Evolutionary conservation across 2,329 filamentous ascomycete genomes (phyloP).

Genomic region (Penicillium sp.): DNA sequence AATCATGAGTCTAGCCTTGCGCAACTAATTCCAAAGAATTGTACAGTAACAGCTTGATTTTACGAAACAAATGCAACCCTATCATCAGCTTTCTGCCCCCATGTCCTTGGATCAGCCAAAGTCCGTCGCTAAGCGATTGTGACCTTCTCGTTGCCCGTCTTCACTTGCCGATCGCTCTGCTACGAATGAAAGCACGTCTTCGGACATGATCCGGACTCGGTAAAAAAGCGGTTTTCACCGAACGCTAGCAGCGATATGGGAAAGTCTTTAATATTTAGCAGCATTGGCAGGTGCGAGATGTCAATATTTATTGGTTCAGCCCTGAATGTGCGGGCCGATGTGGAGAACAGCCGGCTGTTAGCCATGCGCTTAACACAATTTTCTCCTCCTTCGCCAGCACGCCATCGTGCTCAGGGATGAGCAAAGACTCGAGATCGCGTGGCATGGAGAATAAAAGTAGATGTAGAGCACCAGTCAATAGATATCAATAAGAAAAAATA

Average conservation of each 20-base stretch:
- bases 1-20: too few species aligned
- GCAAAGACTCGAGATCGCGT: background rate
- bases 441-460: background rate
- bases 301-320: background rate
- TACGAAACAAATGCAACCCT: too few species aligned
- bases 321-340: constrained; percentile 1
- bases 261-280: constrained; percentile 4
- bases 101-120: background rate
- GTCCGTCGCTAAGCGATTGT: background rate
- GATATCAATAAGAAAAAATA: background rate
- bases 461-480: background rate
- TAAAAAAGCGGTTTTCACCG: constrained; percentile 1
- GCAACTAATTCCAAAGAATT: too few species aligned
- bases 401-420: constrained; percentile 13
- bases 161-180: background rate
- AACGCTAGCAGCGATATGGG: constrained; percentile 1
- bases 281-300: background rate
- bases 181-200: background rate
- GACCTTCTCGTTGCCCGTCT: background rate
- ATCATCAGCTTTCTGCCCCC: too few species aligned
- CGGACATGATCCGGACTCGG: background rate
- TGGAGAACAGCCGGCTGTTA: background rate
- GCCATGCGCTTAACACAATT: constrained; percentile 3
- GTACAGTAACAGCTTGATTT: too few species aligned
- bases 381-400: constrained; percentile 7